These are phyloP conservation scores for Santalum album DNA, from an alignment of 164 flowering plant genomes.

Conservation along the genomic window DNA sequence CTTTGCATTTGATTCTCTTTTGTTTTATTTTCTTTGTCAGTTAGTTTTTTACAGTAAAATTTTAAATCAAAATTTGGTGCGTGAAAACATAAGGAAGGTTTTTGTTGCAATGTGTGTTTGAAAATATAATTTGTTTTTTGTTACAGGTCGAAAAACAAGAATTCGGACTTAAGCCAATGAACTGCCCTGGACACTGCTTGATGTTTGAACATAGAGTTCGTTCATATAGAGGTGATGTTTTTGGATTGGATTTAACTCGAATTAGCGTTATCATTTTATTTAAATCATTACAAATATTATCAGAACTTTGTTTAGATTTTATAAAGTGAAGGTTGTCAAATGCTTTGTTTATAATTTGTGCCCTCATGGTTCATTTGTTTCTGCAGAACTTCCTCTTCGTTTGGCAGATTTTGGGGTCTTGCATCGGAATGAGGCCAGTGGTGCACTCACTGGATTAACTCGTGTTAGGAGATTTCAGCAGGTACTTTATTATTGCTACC, in stretches of 20 bases:
- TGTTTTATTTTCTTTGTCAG: too few relatives aligned
- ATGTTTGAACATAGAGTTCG: slow-evolving; percentile 95
- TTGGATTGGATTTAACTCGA: not conserved
- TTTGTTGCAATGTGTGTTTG: too few relatives aligned
- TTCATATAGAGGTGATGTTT: slow-evolving; percentile 74
- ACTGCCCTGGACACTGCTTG: slow-evolving; percentile 97
- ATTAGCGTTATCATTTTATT: too few relatives aligned
- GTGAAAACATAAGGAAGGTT: too few relatives aligned
- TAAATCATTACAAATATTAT: too few relatives aligned
- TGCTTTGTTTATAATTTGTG: not conserved
- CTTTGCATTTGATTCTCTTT: not conserved
- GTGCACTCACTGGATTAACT: slow-evolving; percentile 93
- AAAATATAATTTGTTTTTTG: slow-evolving; percentile 6
- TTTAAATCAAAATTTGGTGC: too few relatives aligned
- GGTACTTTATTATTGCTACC: slow-evolving; percentile 37
- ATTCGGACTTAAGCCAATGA: slow-evolving; percentile 98
- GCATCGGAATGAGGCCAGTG: slow-evolving; percentile 99
- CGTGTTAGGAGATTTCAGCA: slow-evolving; percentile 98
- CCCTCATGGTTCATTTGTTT: not conserved
- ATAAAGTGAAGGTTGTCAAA: not conserved
- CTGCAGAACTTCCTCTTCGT: slow-evolving; percentile 86
- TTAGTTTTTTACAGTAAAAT: too few relatives aligned
- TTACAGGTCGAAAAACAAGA: slow-evolving; percentile 92
- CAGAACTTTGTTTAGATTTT: too few relatives aligned
- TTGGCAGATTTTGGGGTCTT: slow-evolving; percentile 96